Evolutionary conservation across 2,329 filamentous ascomycete genomes (phyloP).

Genomic region (Myotisia sp.): DNA sequence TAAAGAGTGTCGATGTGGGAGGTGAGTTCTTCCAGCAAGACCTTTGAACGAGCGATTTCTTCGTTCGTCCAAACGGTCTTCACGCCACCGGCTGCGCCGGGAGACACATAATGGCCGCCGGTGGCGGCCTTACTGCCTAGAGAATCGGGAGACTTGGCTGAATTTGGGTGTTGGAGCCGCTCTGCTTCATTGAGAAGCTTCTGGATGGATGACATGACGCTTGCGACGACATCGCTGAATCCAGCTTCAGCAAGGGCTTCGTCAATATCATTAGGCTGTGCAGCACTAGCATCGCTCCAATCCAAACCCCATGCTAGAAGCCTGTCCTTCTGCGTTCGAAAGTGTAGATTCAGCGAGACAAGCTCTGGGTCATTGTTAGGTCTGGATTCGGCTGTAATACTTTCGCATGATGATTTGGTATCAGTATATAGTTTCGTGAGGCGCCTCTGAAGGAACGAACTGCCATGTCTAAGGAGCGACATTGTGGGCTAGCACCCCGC

Average conservation of each 20-base stretch:
- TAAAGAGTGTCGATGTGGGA: conserved; percentile 51
- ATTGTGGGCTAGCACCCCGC: conserved; percentile 16
- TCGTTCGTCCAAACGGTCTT: conserved; percentile 35
- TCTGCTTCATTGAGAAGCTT: conserved; percentile 49
- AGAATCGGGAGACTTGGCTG: conserved; percentile 25
- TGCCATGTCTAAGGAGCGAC: conserved; percentile 34
- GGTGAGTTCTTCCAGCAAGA: conserved; percentile 46
- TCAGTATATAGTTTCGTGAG: conserved; percentile 50
- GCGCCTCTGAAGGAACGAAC: conserved; percentile 33
- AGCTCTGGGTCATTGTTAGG: conserved; percentile 39
- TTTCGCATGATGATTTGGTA: conserved; percentile 48
- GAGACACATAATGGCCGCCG: conserved; percentile 19
- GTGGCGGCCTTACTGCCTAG: conserved; percentile 27
- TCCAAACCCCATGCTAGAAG: conserved; percentile 51
- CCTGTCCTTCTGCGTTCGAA: conserved; percentile 49
- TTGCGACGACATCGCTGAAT: conserved; percentile 49
- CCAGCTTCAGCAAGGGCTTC: conserved; percentile 48
- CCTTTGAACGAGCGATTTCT: conserved; percentile 42
- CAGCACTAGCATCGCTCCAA: conserved; percentile 49
- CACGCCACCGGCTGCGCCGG: conserved; percentile 21
- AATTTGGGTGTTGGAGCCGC: conserved; percentile 34
- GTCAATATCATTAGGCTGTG: conserved; percentile 46
- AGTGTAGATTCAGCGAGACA: conserved; percentile 43
- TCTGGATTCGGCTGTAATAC: conserved; percentile 36
- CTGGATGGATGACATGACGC: conserved; percentile 50